Evolutionary conservation across 2,329 filamentous ascomycete species (phyloP).

Genomic region (Thielaviopsis cerberus): DNA sequence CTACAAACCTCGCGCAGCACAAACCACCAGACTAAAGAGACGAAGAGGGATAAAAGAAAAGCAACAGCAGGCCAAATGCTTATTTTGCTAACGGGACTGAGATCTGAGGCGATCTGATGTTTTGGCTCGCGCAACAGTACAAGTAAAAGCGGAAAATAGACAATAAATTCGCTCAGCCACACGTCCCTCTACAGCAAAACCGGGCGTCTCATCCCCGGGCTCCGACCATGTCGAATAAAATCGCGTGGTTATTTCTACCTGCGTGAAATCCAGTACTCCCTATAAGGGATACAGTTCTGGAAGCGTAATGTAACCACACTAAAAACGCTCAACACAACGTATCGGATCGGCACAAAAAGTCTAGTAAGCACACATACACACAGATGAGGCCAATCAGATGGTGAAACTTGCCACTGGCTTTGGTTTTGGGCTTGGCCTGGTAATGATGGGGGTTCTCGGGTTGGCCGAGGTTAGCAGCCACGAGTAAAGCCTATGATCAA

Average conservation of each 20-base stretch:
- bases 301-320: background rate
- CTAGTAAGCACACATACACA: too few species aligned
- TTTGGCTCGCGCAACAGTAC: background rate
- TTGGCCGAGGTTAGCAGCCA: background rate
- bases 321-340: too few species aligned
- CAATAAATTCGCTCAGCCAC: background rate
- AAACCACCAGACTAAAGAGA: background rate
- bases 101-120: constrained; percentile 7
- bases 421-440: too few species aligned
- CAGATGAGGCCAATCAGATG: background rate
- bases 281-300: too few species aligned
- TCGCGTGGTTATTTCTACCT: too few species aligned
- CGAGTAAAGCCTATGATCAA: too few species aligned
- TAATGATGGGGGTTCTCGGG: background rate
- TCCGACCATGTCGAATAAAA: too few species aligned
- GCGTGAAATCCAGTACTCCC: too few species aligned
- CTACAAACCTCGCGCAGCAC: too few species aligned
- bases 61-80: background rate
- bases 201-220: background rate
- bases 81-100: constrained; percentile 4
- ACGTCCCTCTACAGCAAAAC: background rate
- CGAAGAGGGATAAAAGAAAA: background rate
- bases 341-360: too few species aligned
- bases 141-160: background rate
- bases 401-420: background rate